Percentiles rank a stretch among this genome's conserved stretches.
These are phyloP conservation scores for Mycothermus thermophilus DNA, from an alignment of 495 filamentous ascomycete genomes.

Conservation along the genomic window DNA sequence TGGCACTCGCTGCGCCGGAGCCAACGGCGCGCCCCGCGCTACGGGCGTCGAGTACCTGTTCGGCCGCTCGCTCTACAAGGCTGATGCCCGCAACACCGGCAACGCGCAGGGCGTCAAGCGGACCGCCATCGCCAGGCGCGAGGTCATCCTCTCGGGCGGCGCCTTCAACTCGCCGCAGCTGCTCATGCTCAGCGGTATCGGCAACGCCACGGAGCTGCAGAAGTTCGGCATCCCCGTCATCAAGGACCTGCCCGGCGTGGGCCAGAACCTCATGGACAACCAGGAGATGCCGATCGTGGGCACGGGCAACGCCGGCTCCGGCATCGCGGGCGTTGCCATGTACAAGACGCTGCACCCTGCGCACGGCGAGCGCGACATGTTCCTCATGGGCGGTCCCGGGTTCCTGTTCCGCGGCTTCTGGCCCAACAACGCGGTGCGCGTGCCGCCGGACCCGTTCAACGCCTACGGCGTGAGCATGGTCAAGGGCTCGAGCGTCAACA, in stretches of 20 bases:
- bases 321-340: background rate
- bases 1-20: too few species aligned
- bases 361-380: constrained; percentile 9
- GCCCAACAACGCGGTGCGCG: constrained; percentile 17
- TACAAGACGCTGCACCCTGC: constrained; percentile 2
- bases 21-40: constrained; percentile 13
- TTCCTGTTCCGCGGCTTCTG: constrained; percentile 13
- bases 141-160: constrained; percentile 31
- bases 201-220: constrained; percentile 2
- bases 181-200: constrained; percentile 29
- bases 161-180: constrained; percentile 34
- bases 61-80: constrained; percentile 25
- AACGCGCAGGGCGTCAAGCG: constrained; percentile 10
- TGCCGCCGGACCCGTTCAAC: constrained; percentile 3
- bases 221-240: constrained; percentile 31
- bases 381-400: constrained; percentile 20
- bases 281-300: constrained; percentile 34
- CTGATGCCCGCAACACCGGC: constrained; percentile 23
- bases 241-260: constrained; percentile 41
- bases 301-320: too few species aligned
- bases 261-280: constrained; percentile 48
- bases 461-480: constrained; percentile 8
- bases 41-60: constrained; percentile 24
- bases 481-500: constrained; percentile 19
- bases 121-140: constrained; percentile 13